Evolutionary conservation across 2,329 filamentous ascomycete genomes (phyloP), one percentile per base, ranked within the genome.

Genomic region (Venturia oleaginea): DNA sequence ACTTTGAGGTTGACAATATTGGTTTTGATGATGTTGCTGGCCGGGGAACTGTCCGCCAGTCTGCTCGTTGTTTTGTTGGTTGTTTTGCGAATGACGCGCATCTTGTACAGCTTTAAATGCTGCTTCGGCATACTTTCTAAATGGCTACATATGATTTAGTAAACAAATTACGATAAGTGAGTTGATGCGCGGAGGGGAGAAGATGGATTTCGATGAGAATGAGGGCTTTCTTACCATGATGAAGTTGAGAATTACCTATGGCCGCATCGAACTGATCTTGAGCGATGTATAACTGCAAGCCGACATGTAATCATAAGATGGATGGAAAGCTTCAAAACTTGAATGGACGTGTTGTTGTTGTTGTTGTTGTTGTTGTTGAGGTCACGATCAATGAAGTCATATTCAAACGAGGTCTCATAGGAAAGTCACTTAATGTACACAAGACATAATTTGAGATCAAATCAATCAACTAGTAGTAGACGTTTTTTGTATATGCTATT

Each of bases 91-190:
- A 34, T 57, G 51, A n/a, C 43, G 43, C 8, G n/a, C 38, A 22
- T 62, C 60, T 37, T 48, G 38, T 15, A 48, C 60, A 27, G 60
- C 37, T 42, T 62, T 48, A 30, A 62, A 62, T 22, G 60, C 60
- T 4, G 40, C 60, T 51, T 48, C 43, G 24, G 60, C 60, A 5
- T 51, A 27, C 30, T 62, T 62, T 10, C 42, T 42, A 17, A 62
- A 51, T 6, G 60, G 43, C 60, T 62, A 6, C 3, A 42, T 10
- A 27, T 32, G 17, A n/a, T 11, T n/a, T 4, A 27, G 22, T 51
- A 46, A 2, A 5, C 6, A 1, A 22, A n/a, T 54, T 5, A 46
- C 17, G 48, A 30, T 5, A 30, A 54, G 22, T 3, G 8, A 30
- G 3, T 13, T 27, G 48, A 54, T 54, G 48, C 30, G 48, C 24